Percentiles rank a stretch among this genome's conserved stretches.
Conservation (phyloP, 345 rosid genomes). For the Linum usitatissimum region DNA sequence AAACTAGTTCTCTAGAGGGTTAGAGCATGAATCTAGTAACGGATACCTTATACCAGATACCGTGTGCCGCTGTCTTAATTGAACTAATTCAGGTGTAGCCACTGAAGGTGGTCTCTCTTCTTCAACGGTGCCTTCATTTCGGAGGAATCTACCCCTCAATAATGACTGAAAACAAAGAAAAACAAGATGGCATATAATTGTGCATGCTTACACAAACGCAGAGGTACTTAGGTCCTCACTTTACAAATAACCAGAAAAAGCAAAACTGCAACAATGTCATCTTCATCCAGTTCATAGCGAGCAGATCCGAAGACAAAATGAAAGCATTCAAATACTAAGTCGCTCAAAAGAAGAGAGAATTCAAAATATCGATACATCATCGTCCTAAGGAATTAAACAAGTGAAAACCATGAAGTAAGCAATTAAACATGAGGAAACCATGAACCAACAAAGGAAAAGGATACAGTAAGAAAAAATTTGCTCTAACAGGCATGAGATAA, state of each 20-base stretch:
- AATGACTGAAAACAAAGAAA: constrained; percentile 44
- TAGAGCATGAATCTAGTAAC: constrained; percentile 3
- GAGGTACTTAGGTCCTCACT: not conserved
- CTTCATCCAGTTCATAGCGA: not conserved
- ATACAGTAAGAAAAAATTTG: not conserved
- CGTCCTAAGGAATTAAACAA: not conserved
- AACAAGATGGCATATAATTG: not conserved
- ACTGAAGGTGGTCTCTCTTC: constrained; percentile 67
- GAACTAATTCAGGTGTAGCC: constrained; percentile 80
- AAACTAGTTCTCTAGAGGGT: constrained; percentile 2
- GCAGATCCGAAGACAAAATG: not conserved
- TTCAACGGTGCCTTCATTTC: constrained; percentile 72
- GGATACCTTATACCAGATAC: constrained; percentile 88
- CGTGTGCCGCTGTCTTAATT: constrained; percentile 76
- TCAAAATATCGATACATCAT: not conserved
- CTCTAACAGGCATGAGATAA: not conserved
- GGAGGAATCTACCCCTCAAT: constrained; percentile 89
- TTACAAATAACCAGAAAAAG: no score
- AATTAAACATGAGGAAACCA: not conserved
- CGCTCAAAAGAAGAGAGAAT: not conserved
- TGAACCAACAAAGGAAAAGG: not conserved
- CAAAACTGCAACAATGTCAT: not conserved
- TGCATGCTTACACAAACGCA: not conserved
- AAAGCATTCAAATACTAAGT: not conserved
- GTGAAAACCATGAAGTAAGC: not conserved